A percentile compares a stretch with the other conserved stretches of the same genome.
These are phyloP conservation scores for Adansonia madagascariensis DNA, from an alignment of 441 rosid species.

Conservation along the genomic window DNA sequence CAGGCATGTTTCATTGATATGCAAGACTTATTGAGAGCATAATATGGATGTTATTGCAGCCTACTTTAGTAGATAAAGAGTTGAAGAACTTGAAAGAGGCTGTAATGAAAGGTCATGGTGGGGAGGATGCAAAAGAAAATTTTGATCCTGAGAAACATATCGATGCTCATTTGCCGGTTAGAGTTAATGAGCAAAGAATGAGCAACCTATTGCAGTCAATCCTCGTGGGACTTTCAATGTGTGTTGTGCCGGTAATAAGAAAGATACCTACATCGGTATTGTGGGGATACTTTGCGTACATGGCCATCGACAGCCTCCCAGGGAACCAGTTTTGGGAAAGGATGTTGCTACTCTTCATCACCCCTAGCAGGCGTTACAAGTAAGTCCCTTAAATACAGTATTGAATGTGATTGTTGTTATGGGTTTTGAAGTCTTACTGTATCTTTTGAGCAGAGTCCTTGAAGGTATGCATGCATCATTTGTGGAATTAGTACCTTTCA, in stretches of 20 bases:
- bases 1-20: conserved; percentile 2
- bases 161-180: conserved; percentile 72
- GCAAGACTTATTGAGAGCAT: neutral
- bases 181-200: conserved; percentile 83
- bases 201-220: conserved; percentile 79
- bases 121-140: conserved; percentile 41
- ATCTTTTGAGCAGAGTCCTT: conserved; percentile 54
- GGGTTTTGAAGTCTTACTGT: neutral
- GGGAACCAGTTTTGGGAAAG: conserved; percentile 94
- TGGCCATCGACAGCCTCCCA: conserved; percentile 91
- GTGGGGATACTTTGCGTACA: conserved; percentile 91
- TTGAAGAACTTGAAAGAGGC: conserved; percentile 65
- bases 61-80: conserved; percentile 52
- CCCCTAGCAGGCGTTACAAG: conserved; percentile 79
- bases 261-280: conserved; percentile 82
- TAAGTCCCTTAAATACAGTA: conserved; percentile 35
- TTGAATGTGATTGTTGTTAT: neutral
- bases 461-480: conserved; percentile 79
- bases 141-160: conserved; percentile 72
- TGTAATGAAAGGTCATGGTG: conserved; percentile 59
- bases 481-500: conserved; percentile 75
- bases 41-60: conserved; percentile 34
- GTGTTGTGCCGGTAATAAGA: conserved; percentile 64
- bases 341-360: conserved; percentile 63
- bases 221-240: conserved; percentile 58